These are phyloP conservation scores for Pyrenochaeta sp. DNA, from an alignment of 2,329 filamentous ascomycete species.

Conservation along the genomic window DNA sequence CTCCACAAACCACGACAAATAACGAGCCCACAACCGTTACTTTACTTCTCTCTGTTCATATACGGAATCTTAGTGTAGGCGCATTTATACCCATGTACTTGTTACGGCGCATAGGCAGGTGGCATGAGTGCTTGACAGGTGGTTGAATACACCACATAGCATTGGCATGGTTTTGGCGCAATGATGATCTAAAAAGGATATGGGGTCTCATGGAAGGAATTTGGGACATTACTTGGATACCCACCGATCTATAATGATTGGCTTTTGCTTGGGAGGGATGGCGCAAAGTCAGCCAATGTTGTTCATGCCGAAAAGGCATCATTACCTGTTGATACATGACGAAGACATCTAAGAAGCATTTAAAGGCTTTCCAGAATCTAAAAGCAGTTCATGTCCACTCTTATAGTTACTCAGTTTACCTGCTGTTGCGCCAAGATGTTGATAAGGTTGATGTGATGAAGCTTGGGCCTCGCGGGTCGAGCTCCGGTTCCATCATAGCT, in stretches of 20 bases:
- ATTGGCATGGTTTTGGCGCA: slow-evolving; percentile 39
- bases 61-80: slow-evolving; percentile 26
- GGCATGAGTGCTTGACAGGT: slow-evolving; percentile 12
- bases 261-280: slow-evolving; percentile 21
- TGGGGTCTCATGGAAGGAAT: slow-evolving; percentile 14
- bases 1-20: slow-evolving; percentile 43
- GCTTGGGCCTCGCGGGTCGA: slow-evolving; percentile 30
- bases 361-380: not conserved
- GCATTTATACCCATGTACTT: slow-evolving; percentile 35
- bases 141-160: slow-evolving; percentile 27
- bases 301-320: not conserved
- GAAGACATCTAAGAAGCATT: not conserved
- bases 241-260: slow-evolving; percentile 34
- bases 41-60: slow-evolving; percentile 32
- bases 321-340: not conserved
- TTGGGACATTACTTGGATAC: slow-evolving; percentile 35
- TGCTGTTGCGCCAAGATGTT: slow-evolving; percentile 16
- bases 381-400: not conserved
- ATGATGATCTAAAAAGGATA: slow-evolving; percentile 21
- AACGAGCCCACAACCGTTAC: slow-evolving; percentile 13
- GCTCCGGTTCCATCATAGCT: slow-evolving; percentile 32
- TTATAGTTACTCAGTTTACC: not conserved
- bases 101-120: slow-evolving; percentile 30
- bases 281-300: slow-evolving; percentile 4
- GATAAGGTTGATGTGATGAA: slow-evolving; percentile 22